Evolutionary conservation across 2,329 filamentous ascomycete genomes (phyloP).

Genomic region (Pseudogymnoascus pannorum): DNA sequence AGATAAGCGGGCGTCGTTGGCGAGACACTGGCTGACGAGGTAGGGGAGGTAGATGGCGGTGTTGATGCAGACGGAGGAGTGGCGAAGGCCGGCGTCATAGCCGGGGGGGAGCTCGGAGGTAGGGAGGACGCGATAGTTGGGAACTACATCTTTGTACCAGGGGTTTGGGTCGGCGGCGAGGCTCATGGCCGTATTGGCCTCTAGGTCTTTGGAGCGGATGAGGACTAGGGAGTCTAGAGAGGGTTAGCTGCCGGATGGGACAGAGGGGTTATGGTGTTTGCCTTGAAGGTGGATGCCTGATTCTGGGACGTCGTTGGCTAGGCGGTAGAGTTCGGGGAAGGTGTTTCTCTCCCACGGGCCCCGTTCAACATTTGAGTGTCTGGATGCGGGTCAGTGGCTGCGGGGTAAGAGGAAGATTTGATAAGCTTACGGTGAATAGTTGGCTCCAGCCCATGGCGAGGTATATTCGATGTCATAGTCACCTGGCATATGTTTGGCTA

Average conservation of each 20-base stretch:
- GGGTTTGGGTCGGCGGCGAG: conserved; percentile 60
- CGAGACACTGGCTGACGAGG: conserved; percentile 72
- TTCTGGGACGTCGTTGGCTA: conserved; percentile 61
- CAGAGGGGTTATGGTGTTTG: conserved; percentile 25
- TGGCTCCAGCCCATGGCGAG: conserved; percentile 83
- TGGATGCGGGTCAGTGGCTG: not conserved
- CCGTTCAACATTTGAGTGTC: conserved; percentile 17
- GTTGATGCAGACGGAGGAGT: conserved; percentile 87
- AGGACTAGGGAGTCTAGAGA: conserved; percentile 43
- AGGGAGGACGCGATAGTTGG: conserved; percentile 60
- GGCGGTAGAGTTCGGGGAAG: conserved; percentile 53
- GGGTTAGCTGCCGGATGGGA: not conserved
- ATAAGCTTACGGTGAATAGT: conserved; percentile 59
- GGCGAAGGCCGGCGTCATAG: conserved; percentile 65
- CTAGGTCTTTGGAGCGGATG: conserved; percentile 51
- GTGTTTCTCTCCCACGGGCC: conserved; percentile 54
- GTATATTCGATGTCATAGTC: conserved; percentile 90
- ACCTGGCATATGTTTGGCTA: conserved; percentile 86
- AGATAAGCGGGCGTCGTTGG: conserved; percentile 61
- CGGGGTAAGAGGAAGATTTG: not conserved
- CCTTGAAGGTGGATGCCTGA: conserved; percentile 75
- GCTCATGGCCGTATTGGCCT: conserved; percentile 49
- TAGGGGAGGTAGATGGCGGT: conserved; percentile 80
- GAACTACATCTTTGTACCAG: conserved; percentile 67
- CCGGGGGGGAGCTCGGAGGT: conserved; percentile 52